These are phyloP conservation scores for Lachancea sp. DNA, from an alignment of 805 yeast species.

Conservation along the genomic window DNA sequence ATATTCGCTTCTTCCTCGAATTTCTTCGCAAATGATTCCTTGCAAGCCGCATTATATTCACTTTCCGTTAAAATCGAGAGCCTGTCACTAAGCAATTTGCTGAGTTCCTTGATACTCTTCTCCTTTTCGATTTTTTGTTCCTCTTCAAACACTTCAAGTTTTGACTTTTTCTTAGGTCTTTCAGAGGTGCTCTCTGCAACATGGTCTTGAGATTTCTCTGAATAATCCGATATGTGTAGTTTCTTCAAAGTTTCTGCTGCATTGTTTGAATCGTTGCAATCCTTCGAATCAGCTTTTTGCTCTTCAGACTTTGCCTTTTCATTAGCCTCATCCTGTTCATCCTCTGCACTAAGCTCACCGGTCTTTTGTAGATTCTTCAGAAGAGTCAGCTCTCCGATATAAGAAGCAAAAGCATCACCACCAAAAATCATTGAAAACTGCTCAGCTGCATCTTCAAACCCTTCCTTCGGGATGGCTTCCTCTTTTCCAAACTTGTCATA, in stretches of 20 bases:
- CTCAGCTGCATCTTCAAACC: slow-evolving; percentile 70
- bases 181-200: slow-evolving; percentile 19
- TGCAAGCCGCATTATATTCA: slow-evolving; percentile 54
- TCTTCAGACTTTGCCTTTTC: slow-evolving; percentile 19
- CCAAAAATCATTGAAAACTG: slow-evolving; percentile 72
- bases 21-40: slow-evolving; percentile 55
- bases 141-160: slow-evolving; percentile 61
- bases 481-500: slow-evolving; percentile 76
- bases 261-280: neutral
- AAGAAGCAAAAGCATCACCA: slow-evolving; percentile 79
- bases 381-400: slow-evolving; percentile 84
- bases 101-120: slow-evolving; percentile 56
- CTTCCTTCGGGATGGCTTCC: slow-evolving; percentile 61
- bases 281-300: slow-evolving; percentile 7
- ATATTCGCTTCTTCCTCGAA: slow-evolving; percentile 77
- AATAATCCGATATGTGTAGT: neutral
- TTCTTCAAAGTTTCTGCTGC: slow-evolving; percentile 2
- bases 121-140: slow-evolving; percentile 64
- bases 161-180: slow-evolving; percentile 40
- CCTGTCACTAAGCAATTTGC: slow-evolving; percentile 50
- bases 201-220: neutral
- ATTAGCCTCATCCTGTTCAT: slow-evolving; percentile 35
- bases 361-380: slow-evolving; percentile 67
- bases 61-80: slow-evolving; percentile 56
- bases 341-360: slow-evolving; percentile 45